A percentile compares a stretch with the other conserved stretches of the same genome.
These are phyloP conservation scores for Microstegium vimineum DNA, from an alignment of 176 grass and related monocot species.

Conservation along the genomic window DNA sequence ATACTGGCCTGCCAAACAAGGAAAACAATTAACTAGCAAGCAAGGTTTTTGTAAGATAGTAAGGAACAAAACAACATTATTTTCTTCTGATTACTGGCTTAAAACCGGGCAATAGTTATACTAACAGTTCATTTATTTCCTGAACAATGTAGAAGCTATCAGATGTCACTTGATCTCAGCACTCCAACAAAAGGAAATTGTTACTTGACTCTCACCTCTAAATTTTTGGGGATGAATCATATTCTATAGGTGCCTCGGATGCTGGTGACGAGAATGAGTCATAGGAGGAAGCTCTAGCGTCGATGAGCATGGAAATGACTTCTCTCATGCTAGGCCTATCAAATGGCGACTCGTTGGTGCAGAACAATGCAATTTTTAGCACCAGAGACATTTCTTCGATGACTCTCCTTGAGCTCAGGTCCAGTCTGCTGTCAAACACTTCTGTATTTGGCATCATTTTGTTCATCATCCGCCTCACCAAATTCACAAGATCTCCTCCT, in stretches of 20 bases:
- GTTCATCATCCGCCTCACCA: constrained; percentile 61
- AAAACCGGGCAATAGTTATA: neutral
- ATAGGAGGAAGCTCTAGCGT: constrained; percentile 57
- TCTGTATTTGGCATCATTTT: constrained; percentile 33
- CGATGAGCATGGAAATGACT: constrained; percentile 93
- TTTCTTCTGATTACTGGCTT: neutral
- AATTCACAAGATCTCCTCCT: constrained; percentile 98
- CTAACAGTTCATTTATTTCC: neutral
- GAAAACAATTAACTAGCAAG: neutral
- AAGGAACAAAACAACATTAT: neutral
- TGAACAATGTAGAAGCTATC: neutral
- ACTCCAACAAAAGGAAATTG: neutral
- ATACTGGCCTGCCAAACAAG: constrained; percentile 19
- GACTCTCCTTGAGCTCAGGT: constrained; percentile 48
- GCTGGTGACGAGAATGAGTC: constrained; percentile 52
- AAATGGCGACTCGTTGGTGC: constrained; percentile 78
- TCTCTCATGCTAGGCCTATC: constrained; percentile 96
- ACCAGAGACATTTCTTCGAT: constrained; percentile 79
- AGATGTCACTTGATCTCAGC: neutral
- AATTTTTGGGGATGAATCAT: constrained; percentile 23
- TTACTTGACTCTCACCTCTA: constrained; percentile 36
- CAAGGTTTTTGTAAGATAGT: neutral
- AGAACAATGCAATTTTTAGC: constrained; percentile 88
- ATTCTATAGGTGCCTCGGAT: constrained; percentile 41
- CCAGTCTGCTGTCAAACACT: constrained; percentile 72